phyloP scores from a whole-genome alignment of 2,329 filamentous ascomycete genomes.

The Neobulgaria alba region DNA sequence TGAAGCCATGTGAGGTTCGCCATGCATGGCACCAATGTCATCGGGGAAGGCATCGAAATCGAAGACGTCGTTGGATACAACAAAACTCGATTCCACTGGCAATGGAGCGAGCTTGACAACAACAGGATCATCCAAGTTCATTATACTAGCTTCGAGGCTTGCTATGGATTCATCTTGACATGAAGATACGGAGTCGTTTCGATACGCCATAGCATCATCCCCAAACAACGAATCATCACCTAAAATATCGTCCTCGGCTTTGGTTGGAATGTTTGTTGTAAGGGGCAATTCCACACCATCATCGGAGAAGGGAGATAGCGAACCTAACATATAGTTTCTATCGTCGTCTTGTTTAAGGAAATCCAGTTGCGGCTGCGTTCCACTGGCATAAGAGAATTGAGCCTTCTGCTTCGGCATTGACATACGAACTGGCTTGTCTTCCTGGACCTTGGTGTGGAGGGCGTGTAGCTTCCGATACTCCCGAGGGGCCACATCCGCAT shows the following conservation, averaged over 20 bases:
- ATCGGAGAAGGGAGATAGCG: constrained; percentile 6
- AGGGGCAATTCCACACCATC: constrained; percentile 32
- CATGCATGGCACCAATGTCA: background rate
- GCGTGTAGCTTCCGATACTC: constrained; percentile 25
- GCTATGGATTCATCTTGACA: constrained; percentile 7
- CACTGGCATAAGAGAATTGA: constrained; percentile 20
- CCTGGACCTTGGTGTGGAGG: constrained; percentile 25
- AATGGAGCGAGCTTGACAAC: constrained; percentile 6
- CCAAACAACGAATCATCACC: constrained; percentile 6
- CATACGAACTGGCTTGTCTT: constrained; percentile 11
- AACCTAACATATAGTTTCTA: background rate
- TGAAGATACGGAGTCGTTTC: constrained; percentile 1
- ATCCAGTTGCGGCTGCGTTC: constrained; percentile 15
- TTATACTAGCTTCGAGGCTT: constrained; percentile 22
- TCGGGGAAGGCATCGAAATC: constrained; percentile 20
- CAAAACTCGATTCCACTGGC: constrained; percentile 18
- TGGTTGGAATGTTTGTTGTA: constrained; percentile 23
- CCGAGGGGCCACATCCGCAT: constrained; percentile 17
- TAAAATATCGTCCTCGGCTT: background rate
- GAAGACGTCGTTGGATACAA: constrained; percentile 18
- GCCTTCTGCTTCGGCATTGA: constrained; percentile 23
- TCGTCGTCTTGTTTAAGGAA: constrained; percentile 11
- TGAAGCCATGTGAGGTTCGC: background rate
- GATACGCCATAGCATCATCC: background rate
- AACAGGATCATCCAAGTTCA: constrained; percentile 19